These are phyloP conservation scores for Aspergillus fructus DNA, from an alignment of 2,329 filamentous ascomycete genomes.

Conservation along the genomic window DNA sequence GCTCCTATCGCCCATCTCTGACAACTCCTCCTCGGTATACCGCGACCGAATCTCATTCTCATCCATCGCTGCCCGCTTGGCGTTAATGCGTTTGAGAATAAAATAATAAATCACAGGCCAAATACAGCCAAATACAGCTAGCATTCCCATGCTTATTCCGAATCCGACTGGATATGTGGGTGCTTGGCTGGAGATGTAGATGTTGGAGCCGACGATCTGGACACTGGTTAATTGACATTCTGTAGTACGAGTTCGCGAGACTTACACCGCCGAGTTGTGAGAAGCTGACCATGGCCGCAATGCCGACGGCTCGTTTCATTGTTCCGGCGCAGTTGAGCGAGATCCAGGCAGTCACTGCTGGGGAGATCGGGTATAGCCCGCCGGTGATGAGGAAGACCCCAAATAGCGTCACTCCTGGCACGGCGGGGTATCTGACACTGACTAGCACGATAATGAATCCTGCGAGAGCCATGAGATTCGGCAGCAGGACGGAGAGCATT, in stretches of 20 bases:
- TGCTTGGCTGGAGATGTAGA: conserved; percentile 3
- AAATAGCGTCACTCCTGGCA: conserved; percentile 41
- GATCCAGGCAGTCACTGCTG: conserved; percentile 43
- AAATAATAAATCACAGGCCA: neutral
- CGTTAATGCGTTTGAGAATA: neutral
- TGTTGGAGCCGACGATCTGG: conserved; percentile 3
- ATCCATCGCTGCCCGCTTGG: neutral
- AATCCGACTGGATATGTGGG: neutral
- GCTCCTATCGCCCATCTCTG: conserved; percentile 5
- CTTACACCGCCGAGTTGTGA: conserved; percentile 4
- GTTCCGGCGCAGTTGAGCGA: neutral
- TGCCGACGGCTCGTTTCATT: conserved; percentile 45
- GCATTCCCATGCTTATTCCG: conserved; percentile 37
- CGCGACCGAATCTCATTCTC: conserved; percentile 1
- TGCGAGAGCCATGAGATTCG: conserved; percentile 38
- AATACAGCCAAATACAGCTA: conserved; percentile 29
- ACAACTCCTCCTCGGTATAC: conserved; percentile 7
- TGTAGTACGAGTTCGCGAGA: too few species aligned
- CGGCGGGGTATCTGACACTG: conserved; percentile 36
- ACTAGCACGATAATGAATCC: conserved; percentile 40
- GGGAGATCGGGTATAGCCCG: conserved; percentile 46
- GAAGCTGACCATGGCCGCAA: conserved; percentile 37
- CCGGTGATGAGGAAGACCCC: conserved; percentile 46
- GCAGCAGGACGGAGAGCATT: conserved; percentile 40
- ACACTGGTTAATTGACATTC: neutral